phyloP scores from a whole-genome alignment of 2,329 filamentous ascomycete species.

The Stemphylium lycopersici region DNA sequence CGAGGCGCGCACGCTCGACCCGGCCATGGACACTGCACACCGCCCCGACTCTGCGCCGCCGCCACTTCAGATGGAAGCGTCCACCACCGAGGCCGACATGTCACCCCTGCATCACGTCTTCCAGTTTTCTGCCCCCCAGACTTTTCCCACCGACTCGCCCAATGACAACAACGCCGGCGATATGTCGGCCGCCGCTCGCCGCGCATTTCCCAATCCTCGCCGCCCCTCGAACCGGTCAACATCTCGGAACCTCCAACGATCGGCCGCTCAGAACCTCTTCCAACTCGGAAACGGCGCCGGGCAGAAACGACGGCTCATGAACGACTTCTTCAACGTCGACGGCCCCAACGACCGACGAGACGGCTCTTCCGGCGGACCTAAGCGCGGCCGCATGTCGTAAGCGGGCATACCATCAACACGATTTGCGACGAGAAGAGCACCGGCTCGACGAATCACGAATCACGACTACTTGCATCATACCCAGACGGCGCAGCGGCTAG shows the following conservation, averaged over 20 bases:
- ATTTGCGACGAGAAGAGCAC: conserved; percentile 11
- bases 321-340: conserved; percentile 76
- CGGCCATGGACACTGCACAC: conserved; percentile 22
- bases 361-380: conserved; percentile 44
- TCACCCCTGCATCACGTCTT: conserved; percentile 56
- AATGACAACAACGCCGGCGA: conserved; percentile 30
- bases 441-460: conserved; percentile 16
- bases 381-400: conserved; percentile 46
- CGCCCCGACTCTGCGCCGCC: conserved; percentile 43
- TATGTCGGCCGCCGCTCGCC: conserved; percentile 37
- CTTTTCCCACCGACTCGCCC: conserved; percentile 60
- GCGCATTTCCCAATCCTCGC: conserved; percentile 43
- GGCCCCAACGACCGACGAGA: conserved; percentile 68
- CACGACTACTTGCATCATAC: conserved; percentile 28
- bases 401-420: conserved; percentile 1
- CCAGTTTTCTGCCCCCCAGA: conserved; percentile 70
- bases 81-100: conserved; percentile 36
- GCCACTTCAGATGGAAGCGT: conserved; percentile 49
- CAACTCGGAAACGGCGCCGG: conserved; percentile 68
- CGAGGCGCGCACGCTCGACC: conserved; percentile 42
- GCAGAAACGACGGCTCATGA: conserved; percentile 73
- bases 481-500: conserved; percentile 24
- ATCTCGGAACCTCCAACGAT: conserved; percentile 39
- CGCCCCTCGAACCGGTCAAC: conserved; percentile 45
- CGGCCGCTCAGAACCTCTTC: conserved; percentile 45